Evolutionary conservation across 1,284 basidiomycete genomes (phyloP).

Genomic region (Irpex sp.): DNA sequence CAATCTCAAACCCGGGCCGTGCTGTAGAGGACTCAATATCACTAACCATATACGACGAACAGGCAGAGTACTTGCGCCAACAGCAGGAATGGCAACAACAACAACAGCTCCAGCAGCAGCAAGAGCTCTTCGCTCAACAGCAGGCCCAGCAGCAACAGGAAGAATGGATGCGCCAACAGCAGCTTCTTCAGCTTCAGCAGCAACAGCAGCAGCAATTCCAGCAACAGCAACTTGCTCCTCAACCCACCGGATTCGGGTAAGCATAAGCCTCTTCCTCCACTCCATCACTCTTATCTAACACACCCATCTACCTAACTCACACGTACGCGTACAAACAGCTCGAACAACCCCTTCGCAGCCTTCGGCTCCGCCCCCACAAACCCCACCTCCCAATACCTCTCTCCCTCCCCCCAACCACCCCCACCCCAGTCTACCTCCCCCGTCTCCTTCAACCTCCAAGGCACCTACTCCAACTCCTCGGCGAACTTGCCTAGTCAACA

Average conservation of each 20-base stretch:
- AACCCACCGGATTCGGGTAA: conserved; percentile 73
- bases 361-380: background rate
- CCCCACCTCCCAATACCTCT: background rate
- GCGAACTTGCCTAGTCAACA: conserved; percentile 20
- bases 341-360: conserved; percentile 90
- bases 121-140: conserved; percentile 48
- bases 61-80: conserved; percentile 72
- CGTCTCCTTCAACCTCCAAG: conserved; percentile 53
- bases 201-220: conserved; percentile 27
- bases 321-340: conserved; percentile 41
- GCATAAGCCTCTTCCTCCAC: too few relatives aligned
- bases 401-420: conserved; percentile 10
- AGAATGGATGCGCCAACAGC: conserved; percentile 67
- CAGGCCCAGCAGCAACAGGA: conserved; percentile 62
- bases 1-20: background rate
- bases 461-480: conserved; percentile 45
- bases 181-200: conserved; percentile 40
- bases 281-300: background rate
- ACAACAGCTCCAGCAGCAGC: conserved; percentile 44
- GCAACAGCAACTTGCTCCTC: conserved; percentile 46
- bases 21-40: background rate
- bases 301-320: background rate
- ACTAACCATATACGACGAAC: background rate
- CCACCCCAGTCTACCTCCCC: conserved; percentile 19
- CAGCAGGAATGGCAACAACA: conserved; percentile 65